Evolutionary conservation across 1,139 yeast genomes (phyloP), one percentile per base, ranked within the genome.

Genomic region (Saccharomyces hybrid): DNA sequence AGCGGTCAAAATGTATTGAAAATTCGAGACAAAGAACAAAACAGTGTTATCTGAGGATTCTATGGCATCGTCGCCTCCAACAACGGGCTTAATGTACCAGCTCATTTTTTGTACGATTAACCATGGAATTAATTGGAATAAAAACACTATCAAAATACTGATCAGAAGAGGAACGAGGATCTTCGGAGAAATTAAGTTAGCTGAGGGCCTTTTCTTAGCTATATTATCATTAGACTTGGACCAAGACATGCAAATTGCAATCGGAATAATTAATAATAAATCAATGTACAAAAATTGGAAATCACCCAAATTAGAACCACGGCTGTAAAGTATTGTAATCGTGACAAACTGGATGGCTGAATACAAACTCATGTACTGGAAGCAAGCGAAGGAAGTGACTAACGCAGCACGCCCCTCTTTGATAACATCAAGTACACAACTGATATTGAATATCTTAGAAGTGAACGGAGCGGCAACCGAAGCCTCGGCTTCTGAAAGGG

Each of bases 391-490:
- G 61, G 96, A 87, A 1, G 99, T 93, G 12, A 91, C 96, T 65
- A 93, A 76, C 48, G 97, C 86, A 2, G 96, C 93, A 59, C 99
- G 78, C 11, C 99, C 99, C 70, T 95, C 99, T 64, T 81, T 83
- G 57, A 93, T 89, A 3, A 95, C 93, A 67, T 88, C 90, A 61
- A 89, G 73, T 28, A 93, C 96, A 74, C 99, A 93, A 1, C 96
- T 84, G 47, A 93, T 90, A 63, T 93, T 96, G 72, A 93, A 93
- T 1, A 81, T 72, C 52, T 95, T 79, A 1, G 96, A 88, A 0
- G 99, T 95, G 69, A 93, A 93, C 2, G 99, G 99, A 0, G 99
- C 98, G 0, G 99, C 99, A 21, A 95, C 97, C 4, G 96, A 88
- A 0, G 99, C 99, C 69, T 93, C 99, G 0, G 99, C 99, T 68